Evolutionary conservation across 2,329 filamentous ascomycete species (phyloP).

Genomic region (Endothia cerciana): DNA sequence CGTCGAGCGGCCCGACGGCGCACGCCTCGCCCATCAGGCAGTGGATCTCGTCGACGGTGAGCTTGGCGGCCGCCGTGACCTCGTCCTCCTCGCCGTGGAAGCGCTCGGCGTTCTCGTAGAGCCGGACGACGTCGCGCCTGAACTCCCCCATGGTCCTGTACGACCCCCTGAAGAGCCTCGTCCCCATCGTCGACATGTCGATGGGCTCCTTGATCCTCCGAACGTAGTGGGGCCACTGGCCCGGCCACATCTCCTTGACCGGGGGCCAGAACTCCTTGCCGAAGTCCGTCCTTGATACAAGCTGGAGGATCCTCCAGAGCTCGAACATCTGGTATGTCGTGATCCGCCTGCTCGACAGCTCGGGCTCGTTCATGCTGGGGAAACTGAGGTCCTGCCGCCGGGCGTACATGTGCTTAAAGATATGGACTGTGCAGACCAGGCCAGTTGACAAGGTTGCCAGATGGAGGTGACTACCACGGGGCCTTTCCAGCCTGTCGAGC

Average conservation of each 20-base stretch:
- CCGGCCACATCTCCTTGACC: neutral
- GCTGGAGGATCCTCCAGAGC: neutral
- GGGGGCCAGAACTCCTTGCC: neutral
- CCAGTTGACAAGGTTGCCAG: slow-evolving; percentile 5
- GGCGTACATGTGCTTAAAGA: slow-evolving; percentile 10
- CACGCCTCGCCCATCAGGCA: neutral
- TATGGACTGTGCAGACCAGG: neutral
- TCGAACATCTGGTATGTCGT: slow-evolving; percentile 4
- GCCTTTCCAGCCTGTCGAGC: neutral
- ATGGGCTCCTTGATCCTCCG: slow-evolving; percentile 2
- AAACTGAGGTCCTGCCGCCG: slow-evolving; percentile 3
- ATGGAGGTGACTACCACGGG: neutral
- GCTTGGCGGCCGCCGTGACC: neutral
- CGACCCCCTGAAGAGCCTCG: neutral
- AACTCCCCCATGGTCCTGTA: slow-evolving; percentile 9
- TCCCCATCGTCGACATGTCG: slow-evolving; percentile 8
- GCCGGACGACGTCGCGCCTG: slow-evolving; percentile 3
- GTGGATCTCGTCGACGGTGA: neutral
- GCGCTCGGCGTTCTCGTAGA: slow-evolving; percentile 4
- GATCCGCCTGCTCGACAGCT: neutral
- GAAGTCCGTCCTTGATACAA: neutral
- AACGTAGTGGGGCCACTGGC: neutral
- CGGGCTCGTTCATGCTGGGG: neutral
- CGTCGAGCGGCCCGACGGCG: neutral
- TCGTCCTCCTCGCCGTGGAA: neutral